These are phyloP conservation scores for Plasmodium adleri DNA, from an alignment of 169 alveolate genomes.

Conservation along the genomic window DNA sequence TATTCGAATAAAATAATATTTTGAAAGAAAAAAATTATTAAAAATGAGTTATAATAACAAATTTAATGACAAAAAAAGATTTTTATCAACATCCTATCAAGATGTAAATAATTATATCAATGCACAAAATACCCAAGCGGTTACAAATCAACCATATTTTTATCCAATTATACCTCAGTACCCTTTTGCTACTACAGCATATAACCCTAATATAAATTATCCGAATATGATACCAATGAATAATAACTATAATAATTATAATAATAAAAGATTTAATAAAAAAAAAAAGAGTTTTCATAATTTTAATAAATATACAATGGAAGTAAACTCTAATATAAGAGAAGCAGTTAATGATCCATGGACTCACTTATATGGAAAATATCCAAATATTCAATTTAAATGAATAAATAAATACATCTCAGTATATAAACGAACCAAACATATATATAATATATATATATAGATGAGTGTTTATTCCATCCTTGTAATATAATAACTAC, in stretches of 20 bases:
- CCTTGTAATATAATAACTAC: too few species aligned
- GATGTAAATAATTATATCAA: constrained; percentile 6
- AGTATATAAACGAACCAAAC: too few species aligned
- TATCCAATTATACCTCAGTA: constrained; percentile 18
- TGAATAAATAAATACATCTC: neutral
- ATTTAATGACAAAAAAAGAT: constrained; percentile 47
- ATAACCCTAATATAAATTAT: constrained; percentile 14
- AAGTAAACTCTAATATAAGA: neutral
- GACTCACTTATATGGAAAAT: constrained; percentile 36
- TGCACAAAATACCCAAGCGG: neutral
- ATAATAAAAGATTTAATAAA: constrained; percentile 23
- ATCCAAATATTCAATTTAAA: constrained; percentile 40
- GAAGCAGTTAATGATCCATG: constrained; percentile 66
- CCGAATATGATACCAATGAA: constrained; percentile 15
- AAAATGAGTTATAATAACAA: constrained; percentile 22
- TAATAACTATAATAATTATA: constrained; percentile 14
- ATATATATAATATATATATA: too few species aligned
- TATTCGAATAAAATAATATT: too few species aligned
- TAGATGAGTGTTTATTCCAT: too few species aligned
- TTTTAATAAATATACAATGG: constrained; percentile 11
- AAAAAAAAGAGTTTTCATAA: constrained; percentile 37
- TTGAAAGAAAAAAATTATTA: too few species aligned
- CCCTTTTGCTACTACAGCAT: constrained; percentile 13
- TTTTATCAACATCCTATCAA: constrained; percentile 2
- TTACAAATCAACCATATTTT: neutral